Percentiles rank a stretch among this genome's conserved stretches.
These are phyloP conservation scores for Jamesozyma piceae DNA, from an alignment of 805 yeast species.

Conservation along the genomic window DNA sequence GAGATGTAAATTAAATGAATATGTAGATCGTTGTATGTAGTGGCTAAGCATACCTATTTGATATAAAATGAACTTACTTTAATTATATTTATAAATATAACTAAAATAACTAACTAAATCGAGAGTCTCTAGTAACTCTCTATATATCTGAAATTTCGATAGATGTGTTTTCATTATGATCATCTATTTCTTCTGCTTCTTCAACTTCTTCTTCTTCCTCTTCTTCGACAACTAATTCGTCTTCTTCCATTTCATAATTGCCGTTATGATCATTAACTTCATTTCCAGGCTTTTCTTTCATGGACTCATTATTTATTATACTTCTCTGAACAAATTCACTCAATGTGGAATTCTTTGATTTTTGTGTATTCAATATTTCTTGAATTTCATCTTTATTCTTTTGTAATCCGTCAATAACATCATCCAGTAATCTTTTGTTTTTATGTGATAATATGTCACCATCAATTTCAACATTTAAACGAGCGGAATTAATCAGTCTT, in stretches of 20 bases:
- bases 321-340: conserved; percentile 2
- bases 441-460: conserved; percentile 8
- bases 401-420: conserved; percentile 7
- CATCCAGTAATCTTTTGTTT: conserved; percentile 3
- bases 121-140: too few species aligned
- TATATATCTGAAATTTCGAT: too few species aligned
- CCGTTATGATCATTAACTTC: background rate
- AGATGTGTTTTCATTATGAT: too few species aligned
- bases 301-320: conserved; percentile 1
- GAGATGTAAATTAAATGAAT: too few species aligned
- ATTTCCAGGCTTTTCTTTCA: background rate
- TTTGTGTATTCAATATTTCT: conserved; percentile 1
- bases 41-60: background rate
- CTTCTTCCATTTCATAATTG: conserved; percentile 3
- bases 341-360: background rate
- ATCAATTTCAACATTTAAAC: conserved; percentile 16
- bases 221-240: too few species aligned
- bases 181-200: too few species aligned
- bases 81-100: too few species aligned
- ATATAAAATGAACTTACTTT: background rate
- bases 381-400: conserved; percentile 2
- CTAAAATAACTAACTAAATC: too few species aligned
- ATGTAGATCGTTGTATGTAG: background rate
- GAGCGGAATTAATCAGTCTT: conserved; percentile 12
- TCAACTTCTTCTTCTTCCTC: too few species aligned